Evolutionary conservation across 192 early-diverging fungal genomes (phyloP).

Genomic region (Coemansia brasiliensis): DNA sequence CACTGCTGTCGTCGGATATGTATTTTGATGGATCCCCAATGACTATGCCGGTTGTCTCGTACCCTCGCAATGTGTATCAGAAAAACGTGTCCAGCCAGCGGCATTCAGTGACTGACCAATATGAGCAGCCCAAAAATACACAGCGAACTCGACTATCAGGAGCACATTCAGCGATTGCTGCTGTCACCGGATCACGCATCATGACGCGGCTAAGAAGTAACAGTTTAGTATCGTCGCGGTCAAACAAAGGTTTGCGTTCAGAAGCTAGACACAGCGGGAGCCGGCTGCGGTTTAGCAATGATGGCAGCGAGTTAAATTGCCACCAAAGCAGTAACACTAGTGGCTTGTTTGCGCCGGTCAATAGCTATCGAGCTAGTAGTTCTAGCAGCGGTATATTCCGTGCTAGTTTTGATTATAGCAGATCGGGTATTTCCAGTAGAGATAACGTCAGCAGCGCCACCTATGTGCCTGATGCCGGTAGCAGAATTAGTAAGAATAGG

Average conservation of each 20-base stretch:
- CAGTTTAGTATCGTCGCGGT: conserved; percentile 16
- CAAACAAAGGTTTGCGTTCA: background rate
- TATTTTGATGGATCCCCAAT: conserved; percentile 21
- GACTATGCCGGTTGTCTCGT: conserved; percentile 14
- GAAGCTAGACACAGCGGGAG: conserved; percentile 1
- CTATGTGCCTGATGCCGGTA: background rate
- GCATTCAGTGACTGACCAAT: background rate
- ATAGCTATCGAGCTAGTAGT: conserved; percentile 6
- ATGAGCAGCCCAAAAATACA: background rate
- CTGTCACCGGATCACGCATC: conserved; percentile 7
- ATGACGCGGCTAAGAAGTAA: conserved; percentile 21
- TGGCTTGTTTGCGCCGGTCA: conserved; percentile 38
- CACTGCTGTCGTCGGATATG: background rate
- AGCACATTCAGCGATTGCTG: conserved; percentile 6
- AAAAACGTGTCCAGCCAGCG: background rate
- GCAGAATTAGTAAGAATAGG: background rate
- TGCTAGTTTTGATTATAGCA: background rate
- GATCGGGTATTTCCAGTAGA: background rate
- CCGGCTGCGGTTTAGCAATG: conserved; percentile 4
- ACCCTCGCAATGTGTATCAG: conserved; percentile 12
- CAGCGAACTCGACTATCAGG: conserved; percentile 3
- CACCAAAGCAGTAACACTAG: conserved; percentile 10
- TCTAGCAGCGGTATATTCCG: background rate
- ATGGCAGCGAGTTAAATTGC: background rate
- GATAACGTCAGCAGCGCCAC: background rate